A percentile compares a stretch with the other conserved stretches of the same genome.
Evolutionary conservation across 345 rosid genomes (phyloP).

Genomic region (Dipteronia dyeriana): DNA sequence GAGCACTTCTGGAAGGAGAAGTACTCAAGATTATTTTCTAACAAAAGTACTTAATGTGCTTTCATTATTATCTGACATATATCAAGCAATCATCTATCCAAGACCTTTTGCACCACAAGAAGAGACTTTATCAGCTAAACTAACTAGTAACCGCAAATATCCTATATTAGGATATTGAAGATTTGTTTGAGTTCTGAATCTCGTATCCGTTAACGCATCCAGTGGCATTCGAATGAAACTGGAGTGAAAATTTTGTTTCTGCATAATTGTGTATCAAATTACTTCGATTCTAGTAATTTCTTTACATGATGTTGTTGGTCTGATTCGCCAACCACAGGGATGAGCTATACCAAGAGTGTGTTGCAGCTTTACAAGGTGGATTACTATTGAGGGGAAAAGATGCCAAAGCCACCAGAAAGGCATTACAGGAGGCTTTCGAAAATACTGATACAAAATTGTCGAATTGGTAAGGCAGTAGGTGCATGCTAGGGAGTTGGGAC

Average conservation of each 20-base stretch:
- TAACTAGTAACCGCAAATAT: neutral
- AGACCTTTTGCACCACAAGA: neutral
- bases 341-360: conserved; percentile 84
- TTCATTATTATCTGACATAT: no score
- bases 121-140: neutral
- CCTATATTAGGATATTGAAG: neutral
- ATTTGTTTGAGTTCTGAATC: neutral
- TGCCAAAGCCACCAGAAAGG: conserved; percentile 43
- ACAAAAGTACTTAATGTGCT: neutral
- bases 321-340: conserved; percentile 50
- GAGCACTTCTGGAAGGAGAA: neutral
- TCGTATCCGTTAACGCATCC: neutral
- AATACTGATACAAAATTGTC: conserved; percentile 65
- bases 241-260: neutral
- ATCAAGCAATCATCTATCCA: neutral
- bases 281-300: neutral
- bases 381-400: conserved; percentile 62
- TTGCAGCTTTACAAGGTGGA: conserved; percentile 72
- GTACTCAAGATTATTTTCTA: neutral
- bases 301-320: neutral
- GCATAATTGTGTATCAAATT: neutral
- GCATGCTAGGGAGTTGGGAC: neutral
- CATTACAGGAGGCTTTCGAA: conserved; percentile 63
- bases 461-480: conserved; percentile 48
- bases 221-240: neutral